Conservation (phyloP, 1,284 basidiomycete species). For the Melampsora americana region DNA sequence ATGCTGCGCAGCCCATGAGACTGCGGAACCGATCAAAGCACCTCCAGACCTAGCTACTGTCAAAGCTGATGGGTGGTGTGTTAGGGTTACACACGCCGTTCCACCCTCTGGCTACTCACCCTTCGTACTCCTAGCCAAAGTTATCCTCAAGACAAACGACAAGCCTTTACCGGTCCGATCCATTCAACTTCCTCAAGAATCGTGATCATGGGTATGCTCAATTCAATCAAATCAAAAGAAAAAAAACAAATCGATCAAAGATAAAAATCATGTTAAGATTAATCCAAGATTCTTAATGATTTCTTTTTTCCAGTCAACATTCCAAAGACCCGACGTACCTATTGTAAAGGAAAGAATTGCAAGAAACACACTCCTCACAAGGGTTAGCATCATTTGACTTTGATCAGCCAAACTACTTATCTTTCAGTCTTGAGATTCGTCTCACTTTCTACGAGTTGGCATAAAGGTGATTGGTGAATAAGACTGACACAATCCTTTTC, state of each 20-base stretch:
- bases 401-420: not conserved
- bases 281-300: too few species aligned
- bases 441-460: too few species aligned
- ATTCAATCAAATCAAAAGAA: not conserved
- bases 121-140: too few species aligned
- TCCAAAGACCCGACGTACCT: slow-evolving; percentile 61
- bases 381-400: slow-evolving; percentile 18
- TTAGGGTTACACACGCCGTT: too few species aligned
- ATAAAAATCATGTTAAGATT: not conserved
- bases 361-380: slow-evolving; percentile 76
- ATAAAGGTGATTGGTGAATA: too few species aligned
- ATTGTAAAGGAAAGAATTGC: slow-evolving; percentile 98
- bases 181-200: not conserved
- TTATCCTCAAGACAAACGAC: too few species aligned
- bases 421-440: not conserved
- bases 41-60: too few species aligned
- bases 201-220: slow-evolving; percentile 2
- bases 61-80: too few species aligned
- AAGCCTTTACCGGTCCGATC: too few species aligned
- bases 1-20: too few species aligned
- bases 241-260: not conserved
- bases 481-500: not conserved
- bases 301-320: slow-evolving; percentile 62
- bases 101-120: too few species aligned
- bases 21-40: too few species aligned